These are phyloP conservation scores for Paecilomyces formosus DNA, from an alignment of 2,329 filamentous ascomycete genomes.

Conservation along the genomic window DNA sequence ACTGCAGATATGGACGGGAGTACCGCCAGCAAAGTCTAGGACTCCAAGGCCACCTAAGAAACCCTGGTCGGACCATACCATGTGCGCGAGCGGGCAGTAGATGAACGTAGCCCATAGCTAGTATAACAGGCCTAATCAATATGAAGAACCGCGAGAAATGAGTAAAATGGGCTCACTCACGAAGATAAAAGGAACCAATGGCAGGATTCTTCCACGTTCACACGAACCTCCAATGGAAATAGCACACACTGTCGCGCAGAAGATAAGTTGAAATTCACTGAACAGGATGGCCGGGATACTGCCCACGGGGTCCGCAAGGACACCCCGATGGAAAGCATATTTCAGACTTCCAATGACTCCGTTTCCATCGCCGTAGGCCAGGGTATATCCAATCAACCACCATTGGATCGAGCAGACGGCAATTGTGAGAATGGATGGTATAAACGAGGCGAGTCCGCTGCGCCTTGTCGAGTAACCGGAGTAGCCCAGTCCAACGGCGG, in stretches of 20 bases:
- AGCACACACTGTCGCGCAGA: constrained; percentile 44
- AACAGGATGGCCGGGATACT: constrained; percentile 46
- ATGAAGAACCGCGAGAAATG: background rate
- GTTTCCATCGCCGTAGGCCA: constrained; percentile 43
- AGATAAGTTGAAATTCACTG: constrained; percentile 46
- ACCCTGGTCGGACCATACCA: constrained; percentile 41
- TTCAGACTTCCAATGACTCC: constrained; percentile 39
- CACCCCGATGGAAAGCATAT: constrained; percentile 39
- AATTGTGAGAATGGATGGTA: constrained; percentile 41
- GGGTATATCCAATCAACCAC: constrained; percentile 43
- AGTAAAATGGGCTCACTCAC: constrained; percentile 4
- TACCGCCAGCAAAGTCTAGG: constrained; percentile 42
- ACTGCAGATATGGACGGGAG: constrained; percentile 36
- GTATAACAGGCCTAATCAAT: background rate
- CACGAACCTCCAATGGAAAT: constrained; percentile 45
- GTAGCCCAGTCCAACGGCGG: constrained; percentile 45
- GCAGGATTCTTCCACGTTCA: constrained; percentile 40
- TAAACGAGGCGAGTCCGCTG: constrained; percentile 42
- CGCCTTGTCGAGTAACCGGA: constrained; percentile 43
- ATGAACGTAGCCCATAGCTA: constrained; percentile 45
- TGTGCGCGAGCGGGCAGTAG: constrained; percentile 42
- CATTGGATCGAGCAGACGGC: constrained; percentile 45
- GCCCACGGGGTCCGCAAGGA: constrained; percentile 42
- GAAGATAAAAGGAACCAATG: constrained; percentile 43
- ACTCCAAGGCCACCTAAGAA: constrained; percentile 39